These are phyloP conservation scores for Dothistroma septosporum DNA, from an alignment of 2,329 filamentous ascomycete species.

Conservation along the genomic window DNA sequence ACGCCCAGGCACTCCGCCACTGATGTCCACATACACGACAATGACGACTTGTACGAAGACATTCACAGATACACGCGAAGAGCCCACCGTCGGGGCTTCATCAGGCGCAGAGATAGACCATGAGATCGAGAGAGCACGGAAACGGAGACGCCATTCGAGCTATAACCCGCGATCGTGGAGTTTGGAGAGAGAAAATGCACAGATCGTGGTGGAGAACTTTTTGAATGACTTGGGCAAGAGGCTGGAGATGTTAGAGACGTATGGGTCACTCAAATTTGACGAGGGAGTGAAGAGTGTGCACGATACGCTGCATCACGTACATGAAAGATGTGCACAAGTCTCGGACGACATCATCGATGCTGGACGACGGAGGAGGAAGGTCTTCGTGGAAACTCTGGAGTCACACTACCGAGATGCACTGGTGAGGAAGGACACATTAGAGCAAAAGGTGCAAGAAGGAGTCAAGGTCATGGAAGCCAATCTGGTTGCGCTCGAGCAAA, in stretches of 20 bases:
- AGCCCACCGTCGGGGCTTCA: conserved; percentile 40
- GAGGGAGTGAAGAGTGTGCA: conserved; percentile 80
- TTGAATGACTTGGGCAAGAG: conserved; percentile 80
- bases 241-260: conserved; percentile 82
- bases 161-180: conserved; percentile 44
- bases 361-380: conserved; percentile 74
- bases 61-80: conserved; percentile 39
- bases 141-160: conserved; percentile 46
- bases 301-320: conserved; percentile 77
- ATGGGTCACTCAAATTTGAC: conserved; percentile 79
- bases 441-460: conserved; percentile 85
- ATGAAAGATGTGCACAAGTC: conserved; percentile 81
- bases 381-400: conserved; percentile 92
- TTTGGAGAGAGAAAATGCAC: conserved; percentile 47
- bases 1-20: not conserved
- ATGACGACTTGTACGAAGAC: conserved; percentile 20
- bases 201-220: conserved; percentile 64
- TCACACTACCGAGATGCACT: conserved; percentile 81
- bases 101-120: conserved; percentile 35
- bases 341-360: conserved; percentile 87
- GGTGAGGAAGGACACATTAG: conserved; percentile 76
- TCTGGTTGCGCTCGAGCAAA: conserved; percentile 77
- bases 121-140: conserved; percentile 35
- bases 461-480: conserved; percentile 82
- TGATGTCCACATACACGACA: conserved; percentile 9